Evolutionary conservation across 768 basidiomycete genomes (phyloP), one percentile per base, ranked within the genome.

Genomic region (Piloderma croceum): DNA sequence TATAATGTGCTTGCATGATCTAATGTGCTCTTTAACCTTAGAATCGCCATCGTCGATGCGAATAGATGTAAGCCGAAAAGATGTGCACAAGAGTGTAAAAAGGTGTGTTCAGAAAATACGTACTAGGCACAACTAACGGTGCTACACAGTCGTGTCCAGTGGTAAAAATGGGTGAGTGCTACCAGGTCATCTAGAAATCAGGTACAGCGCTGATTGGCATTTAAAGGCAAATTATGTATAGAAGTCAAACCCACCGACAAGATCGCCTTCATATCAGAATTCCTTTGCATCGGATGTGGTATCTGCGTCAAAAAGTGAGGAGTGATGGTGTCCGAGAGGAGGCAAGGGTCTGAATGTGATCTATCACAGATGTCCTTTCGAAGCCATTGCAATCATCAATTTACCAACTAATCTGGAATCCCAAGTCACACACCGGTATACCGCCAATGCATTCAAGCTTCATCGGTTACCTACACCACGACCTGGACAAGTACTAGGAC

Each of bases 261-360:
- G 73, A 96, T 98, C 64, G 86, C 96, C 2, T 97, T 93, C 76
- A 88, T 99, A 67, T 98, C 96, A 20, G 96, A 99, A 62, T 92
- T 94, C 61, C 73, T 99, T 41, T 99, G 96, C 61, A 99, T 99
- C 46, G 96, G 96, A 54, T 99, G 96, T 64, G 96, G 96, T 87
- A 98, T 99, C 57, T 99, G 96, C 61, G 93, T 97, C 24, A 97
- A 98, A 70, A 99, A 97, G 94, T 96, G 57, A 60, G 84, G 68
- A 23, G 17, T 20, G 1, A 3, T 11, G 29, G 15, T 36, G 39
- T 44, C 31, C 4, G 20, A 24, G 6, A 40, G 13, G 18, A 13
- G 12, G 2, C 24, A 21, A 20, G 24, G 4, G 12, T 31, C 9
- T 15, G 19, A 29, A 29, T 29, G 24, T 25, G 20, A 29, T 7